phyloP scores from a whole-genome alignment of 495 filamentous ascomycete genomes.

The Umbilicaria muhlenbergii region DNA sequence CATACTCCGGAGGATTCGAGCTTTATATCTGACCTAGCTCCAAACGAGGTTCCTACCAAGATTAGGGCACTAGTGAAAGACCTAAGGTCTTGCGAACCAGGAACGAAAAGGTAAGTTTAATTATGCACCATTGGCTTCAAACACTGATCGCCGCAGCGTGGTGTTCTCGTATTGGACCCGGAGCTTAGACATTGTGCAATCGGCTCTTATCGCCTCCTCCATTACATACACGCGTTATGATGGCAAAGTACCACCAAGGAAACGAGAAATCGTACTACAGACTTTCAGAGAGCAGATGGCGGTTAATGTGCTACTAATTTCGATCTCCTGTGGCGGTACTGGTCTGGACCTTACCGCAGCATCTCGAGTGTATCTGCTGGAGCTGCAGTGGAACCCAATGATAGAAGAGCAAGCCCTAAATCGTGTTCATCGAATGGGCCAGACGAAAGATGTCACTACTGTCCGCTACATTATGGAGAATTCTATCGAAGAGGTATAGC shows the following conservation, averaged over 20 bases:
- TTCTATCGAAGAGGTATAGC: slow-evolving; percentile 29
- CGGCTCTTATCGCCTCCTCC: slow-evolving; percentile 15
- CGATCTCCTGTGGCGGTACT: slow-evolving; percentile 21
- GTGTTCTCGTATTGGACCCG: slow-evolving; percentile 31
- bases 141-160: slow-evolving; percentile 14
- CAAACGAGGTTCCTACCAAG: slow-evolving; percentile 52
- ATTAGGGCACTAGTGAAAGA: slow-evolving; percentile 72
- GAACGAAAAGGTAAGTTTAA: slow-evolving; percentile 37
- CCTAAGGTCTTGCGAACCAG: slow-evolving; percentile 48
- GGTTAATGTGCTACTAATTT: slow-evolving; percentile 20
- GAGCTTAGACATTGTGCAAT: slow-evolving; percentile 26
- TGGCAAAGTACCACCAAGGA: slow-evolving; percentile 22
- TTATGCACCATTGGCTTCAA: slow-evolving; percentile 19
- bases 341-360: slow-evolving; percentile 24
- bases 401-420: slow-evolving; percentile 27
- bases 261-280: slow-evolving; percentile 19
- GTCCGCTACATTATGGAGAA: slow-evolving; percentile 26
- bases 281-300: slow-evolving; percentile 17
- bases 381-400: slow-evolving; percentile 20
- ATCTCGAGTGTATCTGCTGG: slow-evolving; percentile 22
- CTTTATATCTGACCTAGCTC: slow-evolving; percentile 33
- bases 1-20: slow-evolving; percentile 22
- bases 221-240: slow-evolving; percentile 25
- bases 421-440: slow-evolving; percentile 23
- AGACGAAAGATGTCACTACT: slow-evolving; percentile 22